Conservation (phyloP, 2,329 filamentous ascomycete species). For the Paecilomyces variotii region DNA sequence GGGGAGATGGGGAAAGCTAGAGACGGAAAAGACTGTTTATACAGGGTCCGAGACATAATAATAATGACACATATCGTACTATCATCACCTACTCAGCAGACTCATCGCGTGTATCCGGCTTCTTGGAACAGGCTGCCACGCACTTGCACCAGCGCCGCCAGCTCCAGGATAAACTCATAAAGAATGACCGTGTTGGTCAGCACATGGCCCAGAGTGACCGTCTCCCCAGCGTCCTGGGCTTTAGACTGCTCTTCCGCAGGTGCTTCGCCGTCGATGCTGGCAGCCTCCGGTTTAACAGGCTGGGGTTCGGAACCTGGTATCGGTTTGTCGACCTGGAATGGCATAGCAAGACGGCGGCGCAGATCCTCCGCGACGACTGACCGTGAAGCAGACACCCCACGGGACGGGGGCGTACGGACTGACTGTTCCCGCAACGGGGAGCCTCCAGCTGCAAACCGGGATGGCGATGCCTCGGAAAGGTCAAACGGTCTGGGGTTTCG, state of each 20-base stretch:
- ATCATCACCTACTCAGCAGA: neutral
- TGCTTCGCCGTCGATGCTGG: slow-evolving; percentile 6
- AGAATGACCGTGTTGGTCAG: slow-evolving; percentile 72
- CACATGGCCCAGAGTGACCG: slow-evolving; percentile 66
- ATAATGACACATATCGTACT: neutral
- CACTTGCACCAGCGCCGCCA: slow-evolving; percentile 67
- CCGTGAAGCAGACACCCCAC: slow-evolving; percentile 1
- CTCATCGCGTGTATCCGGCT: slow-evolving; percentile 49
- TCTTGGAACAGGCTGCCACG: slow-evolving; percentile 69
- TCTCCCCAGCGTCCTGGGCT: slow-evolving; percentile 28
- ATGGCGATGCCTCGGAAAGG: slow-evolving; percentile 7
- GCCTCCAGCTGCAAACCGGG: slow-evolving; percentile 2
- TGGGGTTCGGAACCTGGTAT: neutral
- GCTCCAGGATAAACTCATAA: slow-evolving; percentile 71
- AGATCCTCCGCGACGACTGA: slow-evolving; percentile 9
- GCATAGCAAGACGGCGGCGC: slow-evolving; percentile 26
- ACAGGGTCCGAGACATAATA: neutral
- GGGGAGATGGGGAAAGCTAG: neutral
- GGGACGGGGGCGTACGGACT: slow-evolving; percentile 6
- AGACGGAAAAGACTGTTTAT: neutral
- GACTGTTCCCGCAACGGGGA: slow-evolving; percentile 17
- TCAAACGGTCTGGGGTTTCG: slow-evolving; percentile 12
- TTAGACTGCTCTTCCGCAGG: slow-evolving; percentile 16
- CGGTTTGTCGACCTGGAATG: slow-evolving; percentile 16
- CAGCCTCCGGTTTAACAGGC: slow-evolving; percentile 2